Evolutionary conservation across 2,329 filamentous ascomycete species (phyloP), one percentile per base, ranked within the genome.

Genomic region (Cladosporium sp.): DNA sequence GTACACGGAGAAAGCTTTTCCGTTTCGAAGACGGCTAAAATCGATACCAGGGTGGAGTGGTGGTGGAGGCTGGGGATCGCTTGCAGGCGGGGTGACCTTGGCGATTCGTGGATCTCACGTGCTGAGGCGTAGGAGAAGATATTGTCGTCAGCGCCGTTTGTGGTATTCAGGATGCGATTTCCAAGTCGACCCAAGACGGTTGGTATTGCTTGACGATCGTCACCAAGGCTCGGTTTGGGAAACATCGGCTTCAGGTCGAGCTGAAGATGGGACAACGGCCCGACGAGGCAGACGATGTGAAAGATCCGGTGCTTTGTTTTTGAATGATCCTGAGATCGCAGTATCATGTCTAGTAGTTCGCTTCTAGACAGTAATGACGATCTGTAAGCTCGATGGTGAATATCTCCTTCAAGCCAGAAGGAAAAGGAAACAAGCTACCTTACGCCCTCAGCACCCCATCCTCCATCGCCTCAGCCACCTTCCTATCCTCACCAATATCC

Each of bases 21-120:
- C 61, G 61, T 57, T 12, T 36, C 36, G 18, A 57, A 64, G 34
- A 64, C 61, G 61, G 61, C 51, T 64, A 64, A 64, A 64, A 38
- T 26, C 10, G 14, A 36, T 44, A n/a, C n/a, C n/a, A n/a, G n/a
- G n/a, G n/a, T n/a, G n/a, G n/a, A n/a, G n/a, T n/a, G n/a, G n/a
- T n/a, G 44, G 38, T 61, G 59, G 55, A 58, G 55, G 55, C 34
- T 58, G 34, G 21, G 28, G 59, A 51, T 47, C 28, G 59, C 59
- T 61, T 61, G 41, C n/a, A 62, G 34, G 59, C 59, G 59, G 59
- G 59, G 59, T 8, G 59, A 38, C 44, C 49, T 63, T 44, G 32
- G 60, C 49, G 60, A 54, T 44, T 36, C 32, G 34, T 63, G 59
- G 28, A 62, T 52, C 34, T 49, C 15, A 15, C 47, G 24, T 47